phyloP scores from a whole-genome alignment of 2,329 filamentous ascomycete species.

The Juglanconis juglandina region DNA sequence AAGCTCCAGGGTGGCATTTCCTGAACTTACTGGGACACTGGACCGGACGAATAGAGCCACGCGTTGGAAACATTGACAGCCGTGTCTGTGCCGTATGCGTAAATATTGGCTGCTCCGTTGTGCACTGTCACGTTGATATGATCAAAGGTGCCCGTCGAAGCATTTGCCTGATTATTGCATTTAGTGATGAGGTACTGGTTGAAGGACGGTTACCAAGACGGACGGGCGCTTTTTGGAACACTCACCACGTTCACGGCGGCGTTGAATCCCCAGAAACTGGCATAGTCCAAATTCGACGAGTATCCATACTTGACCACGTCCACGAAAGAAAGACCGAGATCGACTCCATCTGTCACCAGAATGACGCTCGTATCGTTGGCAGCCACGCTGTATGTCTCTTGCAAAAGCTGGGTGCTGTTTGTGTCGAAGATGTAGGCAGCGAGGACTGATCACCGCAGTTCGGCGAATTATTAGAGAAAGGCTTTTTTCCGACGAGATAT shows the following conservation, averaged over 20 bases:
- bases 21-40: background rate
- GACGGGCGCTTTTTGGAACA: background rate
- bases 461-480: too few relatives aligned
- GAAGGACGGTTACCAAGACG: background rate
- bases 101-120: constrained; percentile 32
- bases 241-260: too few relatives aligned
- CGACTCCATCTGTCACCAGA: too few relatives aligned
- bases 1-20: too few relatives aligned
- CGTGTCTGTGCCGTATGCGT: constrained; percentile 28
- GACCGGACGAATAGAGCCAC: constrained; percentile 31
- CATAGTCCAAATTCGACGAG: background rate
- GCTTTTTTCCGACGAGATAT: too few relatives aligned
- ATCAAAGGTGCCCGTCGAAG: constrained; percentile 23
- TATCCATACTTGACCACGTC: too few relatives aligned
- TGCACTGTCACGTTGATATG: constrained; percentile 31
- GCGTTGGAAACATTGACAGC: constrained; percentile 25
- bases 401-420: too few relatives aligned
- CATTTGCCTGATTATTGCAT: constrained; percentile 21
- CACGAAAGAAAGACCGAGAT: too few relatives aligned
- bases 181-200: background rate
- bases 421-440: too few relatives aligned
- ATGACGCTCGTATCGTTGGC: too few relatives aligned
- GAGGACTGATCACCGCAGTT: too few relatives aligned
- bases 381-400: too few relatives aligned
- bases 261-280: background rate